Base-by-base conservation (phyloP, 306 rosid species). In the Rosa multiflora region DNA sequence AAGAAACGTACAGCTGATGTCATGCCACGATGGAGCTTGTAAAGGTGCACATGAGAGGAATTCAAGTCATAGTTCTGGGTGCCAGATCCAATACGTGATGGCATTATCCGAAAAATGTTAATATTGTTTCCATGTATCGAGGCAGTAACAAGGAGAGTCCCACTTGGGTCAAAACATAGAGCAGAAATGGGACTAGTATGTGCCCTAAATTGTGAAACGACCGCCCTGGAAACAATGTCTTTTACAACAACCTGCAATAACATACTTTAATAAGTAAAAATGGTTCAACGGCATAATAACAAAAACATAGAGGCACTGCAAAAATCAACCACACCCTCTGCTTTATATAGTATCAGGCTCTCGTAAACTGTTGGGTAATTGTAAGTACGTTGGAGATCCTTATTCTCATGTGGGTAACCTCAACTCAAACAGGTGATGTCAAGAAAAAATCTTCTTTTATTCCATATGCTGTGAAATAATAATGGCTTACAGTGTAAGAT, bases 11-110 rank as follows among this genome's bases (percentile, higher is more conserved):
- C 98, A 85, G 97, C 97, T 68, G 97, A 85, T 63, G 97, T 91
- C 88, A 94, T 82, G 90, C 97, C 98, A 75, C 97, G 98, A 80
- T 87, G 96, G 73, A 94, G 97, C 86, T 91, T 94, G 89, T 90
- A 94, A 67, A 94, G 94, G 84, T 91, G 98, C 89, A 87, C 97
- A 71, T 89, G 95, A 49, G 97, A 90, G 82, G 84, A 85, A 76
- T 89, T 87, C 89, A 90, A 88, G 82, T 94, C 92, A 73, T 82
- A 89, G 86, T 83, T 81, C 70, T 84, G 92, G 66, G 86, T 73
- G 66, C 91, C 88, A 23, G 95, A 86, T 81, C 91, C 92, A 69
- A 72, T 92, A 46, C 72, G 87, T 20, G 93, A 86, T 32, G 93
- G 98, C 96, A 94, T 91, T 73, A 94, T 89, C 76, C 94, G 87